Conservation (phyloP, 768 basidiomycete species). For the Kwoniella dendrophila region DNA sequence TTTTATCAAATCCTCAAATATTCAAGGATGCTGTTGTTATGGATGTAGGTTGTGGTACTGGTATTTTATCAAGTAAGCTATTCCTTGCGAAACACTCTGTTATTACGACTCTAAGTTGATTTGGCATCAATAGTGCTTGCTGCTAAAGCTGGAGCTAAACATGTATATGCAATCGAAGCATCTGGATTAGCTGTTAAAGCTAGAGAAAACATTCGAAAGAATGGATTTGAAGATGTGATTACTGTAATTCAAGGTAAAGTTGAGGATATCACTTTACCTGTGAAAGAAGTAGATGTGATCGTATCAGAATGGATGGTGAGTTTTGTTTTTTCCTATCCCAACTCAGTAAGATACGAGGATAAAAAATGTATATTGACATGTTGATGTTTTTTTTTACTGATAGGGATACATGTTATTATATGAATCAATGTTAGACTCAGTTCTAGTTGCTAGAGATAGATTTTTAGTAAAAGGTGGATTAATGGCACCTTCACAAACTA, state of each 20-base stretch:
- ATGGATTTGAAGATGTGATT: slow-evolving; percentile 70
- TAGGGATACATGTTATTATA: slow-evolving; percentile 67
- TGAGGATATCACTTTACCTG: slow-evolving; percentile 77
- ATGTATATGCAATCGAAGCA: slow-evolving; percentile 89
- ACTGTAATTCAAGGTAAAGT: slow-evolving; percentile 87
- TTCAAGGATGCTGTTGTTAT: slow-evolving; percentile 86
- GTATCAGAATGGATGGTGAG: slow-evolving; percentile 96
- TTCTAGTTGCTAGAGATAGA: slow-evolving; percentile 80
- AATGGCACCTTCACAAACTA: slow-evolving; percentile 87
- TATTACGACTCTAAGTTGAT: not conserved
- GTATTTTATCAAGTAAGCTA: slow-evolving; percentile 65
- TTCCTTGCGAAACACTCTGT: not conserved
- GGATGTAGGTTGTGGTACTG: slow-evolving; percentile 95
- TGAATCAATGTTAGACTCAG: slow-evolving; percentile 97
- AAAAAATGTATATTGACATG: not conserved
- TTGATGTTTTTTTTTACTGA: slow-evolving; percentile 1
- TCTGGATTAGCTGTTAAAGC: slow-evolving; percentile 80
- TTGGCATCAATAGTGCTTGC: slow-evolving; percentile 64
- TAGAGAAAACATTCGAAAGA: slow-evolving; percentile 72
- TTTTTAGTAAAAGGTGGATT: slow-evolving; percentile 75
- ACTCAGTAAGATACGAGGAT: too few species aligned
- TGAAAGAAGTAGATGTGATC: slow-evolving; percentile 85
- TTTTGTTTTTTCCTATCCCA: not conserved
- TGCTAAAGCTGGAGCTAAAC: slow-evolving; percentile 82
- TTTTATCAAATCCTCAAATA: slow-evolving; percentile 74